Conservation (phyloP, 306 rosid species). For the Pachyrhizus erosus region DNA sequence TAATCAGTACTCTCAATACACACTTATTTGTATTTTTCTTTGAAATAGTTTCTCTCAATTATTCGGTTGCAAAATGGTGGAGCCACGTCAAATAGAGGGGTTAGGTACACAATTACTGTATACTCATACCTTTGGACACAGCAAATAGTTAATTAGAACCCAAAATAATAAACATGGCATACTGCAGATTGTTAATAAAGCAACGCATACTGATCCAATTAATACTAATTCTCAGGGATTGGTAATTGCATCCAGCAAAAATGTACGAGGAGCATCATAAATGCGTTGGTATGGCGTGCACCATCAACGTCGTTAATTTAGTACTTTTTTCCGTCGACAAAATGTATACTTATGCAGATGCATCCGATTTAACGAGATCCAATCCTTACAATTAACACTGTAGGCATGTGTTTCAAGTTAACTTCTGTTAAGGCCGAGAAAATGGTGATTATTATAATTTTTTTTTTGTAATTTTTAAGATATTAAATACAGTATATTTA, state of each 20-base stretch:
- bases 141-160: neutral
- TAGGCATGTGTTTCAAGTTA: neutral
- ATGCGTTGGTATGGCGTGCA: neutral
- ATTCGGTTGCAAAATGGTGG: neutral
- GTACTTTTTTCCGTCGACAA: neutral
- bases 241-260: neutral
- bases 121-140: neutral
- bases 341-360: neutral
- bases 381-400: neutral
- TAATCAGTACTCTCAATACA: neutral
- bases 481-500: too few species aligned
- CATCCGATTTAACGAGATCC: neutral
- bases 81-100: neutral
- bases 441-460: neutral
- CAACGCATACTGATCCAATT: neutral
- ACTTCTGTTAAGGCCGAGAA: neutral
- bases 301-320: neutral
- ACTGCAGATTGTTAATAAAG: neutral
- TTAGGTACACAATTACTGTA: conserved; percentile 30
- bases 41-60: neutral
- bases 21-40: neutral
- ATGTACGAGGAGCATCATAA: neutral
- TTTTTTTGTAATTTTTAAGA: neutral
- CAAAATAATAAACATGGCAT: neutral
- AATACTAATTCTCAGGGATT: neutral